Evolutionary conservation across 1,284 basidiomycete genomes (phyloP), one percentile per base, ranked within the genome.

Genomic region (Microbotryum violaceum): DNA sequence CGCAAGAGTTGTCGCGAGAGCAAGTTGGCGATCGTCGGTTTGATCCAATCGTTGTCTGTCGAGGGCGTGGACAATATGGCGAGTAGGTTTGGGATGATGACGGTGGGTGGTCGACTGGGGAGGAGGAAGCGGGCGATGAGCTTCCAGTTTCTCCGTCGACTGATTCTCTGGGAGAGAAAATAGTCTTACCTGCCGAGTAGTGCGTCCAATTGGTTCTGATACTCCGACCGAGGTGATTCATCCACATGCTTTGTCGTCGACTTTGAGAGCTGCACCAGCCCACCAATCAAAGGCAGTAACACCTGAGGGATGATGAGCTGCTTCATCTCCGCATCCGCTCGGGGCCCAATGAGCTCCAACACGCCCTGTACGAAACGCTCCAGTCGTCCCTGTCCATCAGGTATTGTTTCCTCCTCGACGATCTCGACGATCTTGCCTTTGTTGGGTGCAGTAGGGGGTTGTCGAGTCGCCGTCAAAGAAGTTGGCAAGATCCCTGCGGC

Each of bases 1-100:
- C 68, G 65, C 1, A 62, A 23, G n/a, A 72, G 54, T 52, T 69
- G 68, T 4, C 49, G 44, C 7, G 70, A 64, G 9, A 72, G 61
- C 6, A 64, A 57, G 3, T 27, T 16, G 3, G 66, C 54, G 7
- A 69, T 50, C 5, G 29, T n/a, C 1, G 53, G 27, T 23, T 60
- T 61, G 14, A 55, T 23, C 16, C 51, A 54, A 8, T 42, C 7
- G 12, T 59, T 54, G 0, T 21, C 8, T 2, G 60, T 20, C 5
- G 10, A 50, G 12, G 58, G 6, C 0, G 47, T n/a, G 12, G 58
- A 50, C 20, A 62, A 49, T 25, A 67, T 56, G 7, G 58, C 18
- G 25, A 67, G 58, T 18, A 67, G 48, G 9, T 37, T 49, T 6
- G 60, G 50, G 31, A 64, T 23, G 31, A 62, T 23, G 4, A 25